These are phyloP conservation scores for Pseudomonodictys pantanalensis DNA, from an alignment of 495 filamentous ascomycete genomes.

Conservation along the genomic window DNA sequence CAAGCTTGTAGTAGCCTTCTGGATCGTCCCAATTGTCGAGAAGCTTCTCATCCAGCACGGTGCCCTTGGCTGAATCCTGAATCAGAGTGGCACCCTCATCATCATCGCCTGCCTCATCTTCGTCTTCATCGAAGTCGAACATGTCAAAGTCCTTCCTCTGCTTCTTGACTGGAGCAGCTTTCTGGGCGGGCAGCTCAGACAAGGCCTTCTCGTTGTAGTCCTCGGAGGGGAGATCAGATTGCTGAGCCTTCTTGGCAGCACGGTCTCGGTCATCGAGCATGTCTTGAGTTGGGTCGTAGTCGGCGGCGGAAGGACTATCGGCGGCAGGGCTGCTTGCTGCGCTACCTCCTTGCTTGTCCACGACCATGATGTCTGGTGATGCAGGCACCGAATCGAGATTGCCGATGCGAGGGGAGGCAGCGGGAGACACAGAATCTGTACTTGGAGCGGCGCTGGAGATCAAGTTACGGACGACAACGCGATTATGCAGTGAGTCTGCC, in stretches of 20 bases:
- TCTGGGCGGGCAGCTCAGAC: constrained; percentile 46
- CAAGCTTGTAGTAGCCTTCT: constrained; percentile 92
- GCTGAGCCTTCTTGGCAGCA: constrained; percentile 59
- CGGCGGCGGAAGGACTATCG: constrained; percentile 85
- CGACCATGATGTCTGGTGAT: constrained; percentile 54
- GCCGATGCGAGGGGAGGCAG: constrained; percentile 48
- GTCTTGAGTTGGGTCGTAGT: constrained; percentile 91
- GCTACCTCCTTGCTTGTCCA: constrained; percentile 64
- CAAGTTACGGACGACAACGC: constrained; percentile 58
- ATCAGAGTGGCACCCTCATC: constrained; percentile 32
- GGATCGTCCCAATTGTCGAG: constrained; percentile 91
- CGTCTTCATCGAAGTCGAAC: constrained; percentile 88
- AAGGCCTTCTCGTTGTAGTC: constrained; percentile 61
- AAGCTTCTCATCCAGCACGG: constrained; percentile 58
- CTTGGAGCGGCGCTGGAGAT: constrained; percentile 39
- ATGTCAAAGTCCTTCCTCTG: constrained; percentile 77
- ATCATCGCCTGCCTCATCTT: constrained; percentile 64
- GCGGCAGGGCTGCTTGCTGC: constrained; percentile 37
- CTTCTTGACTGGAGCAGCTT: constrained; percentile 38
- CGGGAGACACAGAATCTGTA: constrained; percentile 19
- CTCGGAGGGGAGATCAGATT: constrained; percentile 56
- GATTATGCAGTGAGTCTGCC: constrained; percentile 68
- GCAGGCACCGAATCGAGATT: constrained; percentile 48
- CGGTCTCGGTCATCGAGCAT: constrained; percentile 84
- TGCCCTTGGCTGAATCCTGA: constrained; percentile 51